Evolutionary conservation across 129 eudicot species (phyloP), one percentile per base, ranked within the genome.

Genomic region (Sambucus nigra): DNA sequence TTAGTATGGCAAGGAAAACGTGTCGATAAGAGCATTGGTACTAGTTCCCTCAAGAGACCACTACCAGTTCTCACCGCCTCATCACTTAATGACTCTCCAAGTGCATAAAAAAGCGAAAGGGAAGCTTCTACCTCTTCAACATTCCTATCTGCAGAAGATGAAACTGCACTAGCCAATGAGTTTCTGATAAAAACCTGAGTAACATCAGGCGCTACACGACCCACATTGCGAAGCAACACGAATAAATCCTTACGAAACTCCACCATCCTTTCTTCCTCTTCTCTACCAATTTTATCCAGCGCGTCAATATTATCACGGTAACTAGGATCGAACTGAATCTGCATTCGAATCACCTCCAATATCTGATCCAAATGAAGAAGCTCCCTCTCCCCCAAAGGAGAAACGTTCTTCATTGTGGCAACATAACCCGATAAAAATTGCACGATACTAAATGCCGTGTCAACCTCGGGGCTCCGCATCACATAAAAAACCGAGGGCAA

Each of bases 81-180:
- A 33, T 86, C 96, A 32, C 80, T 92, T 58, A 86, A 22, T 11
- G 89, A 91, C 61, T 92, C 99, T 4, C 99, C 99, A 45, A 71
- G 72, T 7, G 95, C 95, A 69, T 82, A 78, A 27, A 92, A 72
- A 47, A 92, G 75, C 11, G 95, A 92, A 28, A 92, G 84, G 2
- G 99, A 85, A 55, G 95, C 99, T 69, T 92, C 99, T 5, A 92
- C 94, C 76, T 92, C 96, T 75, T 92, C 99, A 16, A 65, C 84
- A 21, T 86, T 92, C 27, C 82, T 69, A 26, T 86, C 96, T 2
- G 65, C 71, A n/a, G 94, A 53, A 5, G 94, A 73, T 20, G 82
- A 75, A 59, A 74, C 91, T 15, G 95, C 88, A 60, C 61, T 80
- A 13, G 70, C 66, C 38, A 92, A 71, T 14, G 91, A 82, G 61